Evolutionary conservation across 495 filamentous ascomycete species (phyloP).

Genomic region (Neurospora sp.): DNA sequence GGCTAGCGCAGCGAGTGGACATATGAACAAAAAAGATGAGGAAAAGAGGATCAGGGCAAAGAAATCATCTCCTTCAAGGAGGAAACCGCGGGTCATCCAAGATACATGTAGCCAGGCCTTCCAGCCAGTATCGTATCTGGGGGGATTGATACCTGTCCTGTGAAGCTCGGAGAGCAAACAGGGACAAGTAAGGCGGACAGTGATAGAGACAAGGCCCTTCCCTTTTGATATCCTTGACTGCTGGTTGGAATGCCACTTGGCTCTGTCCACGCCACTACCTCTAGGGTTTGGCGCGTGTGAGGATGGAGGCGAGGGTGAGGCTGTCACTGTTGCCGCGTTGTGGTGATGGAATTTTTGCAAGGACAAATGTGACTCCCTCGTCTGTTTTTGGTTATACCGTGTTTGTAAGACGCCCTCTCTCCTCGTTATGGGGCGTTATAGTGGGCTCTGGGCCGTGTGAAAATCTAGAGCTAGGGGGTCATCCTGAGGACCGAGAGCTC

Average conservation of each 20-base stretch:
- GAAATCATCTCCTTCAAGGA: not conserved
- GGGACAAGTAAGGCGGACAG: conserved; percentile 5
- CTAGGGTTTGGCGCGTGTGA: conserved; percentile 9
- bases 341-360: conserved; percentile 9
- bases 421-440: conserved; percentile 16
- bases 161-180: conserved; percentile 4
- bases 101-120: conserved; percentile 1
- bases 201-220: not conserved
- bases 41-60: conserved; percentile 1
- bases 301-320: conserved; percentile 4
- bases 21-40: not conserved
- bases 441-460: conserved; percentile 19
- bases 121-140: conserved; percentile 3
- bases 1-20: conserved; percentile 9
- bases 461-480: conserved; percentile 1
- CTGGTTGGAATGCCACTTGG: conserved; percentile 1
- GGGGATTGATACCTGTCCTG: conserved; percentile 3
- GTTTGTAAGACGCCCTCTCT: conserved; percentile 9
- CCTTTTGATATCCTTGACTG: not conserved
- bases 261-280: conserved; percentile 16
- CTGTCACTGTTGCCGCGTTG: not conserved
- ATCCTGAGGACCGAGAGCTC: not conserved
- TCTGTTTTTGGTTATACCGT: conserved; percentile 20
- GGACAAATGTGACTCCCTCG: conserved; percentile 3
- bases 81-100: not conserved